These are phyloP conservation scores for Cornus controversa DNA, from an alignment of 148 eudicot genomes.

Conservation along the genomic window DNA sequence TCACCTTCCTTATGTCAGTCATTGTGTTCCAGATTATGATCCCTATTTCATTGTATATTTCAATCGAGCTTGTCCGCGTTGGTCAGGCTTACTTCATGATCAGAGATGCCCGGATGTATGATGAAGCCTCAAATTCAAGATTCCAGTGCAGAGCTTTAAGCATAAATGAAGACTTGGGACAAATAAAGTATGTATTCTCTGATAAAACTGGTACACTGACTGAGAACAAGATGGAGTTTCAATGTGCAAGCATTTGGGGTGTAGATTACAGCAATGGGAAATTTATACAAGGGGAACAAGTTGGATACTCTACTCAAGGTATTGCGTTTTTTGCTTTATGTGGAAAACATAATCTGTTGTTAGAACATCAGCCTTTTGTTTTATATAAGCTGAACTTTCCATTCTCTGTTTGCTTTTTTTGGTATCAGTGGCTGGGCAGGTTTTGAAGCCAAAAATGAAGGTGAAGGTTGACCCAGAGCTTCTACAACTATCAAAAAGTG, in stretches of 20 bases:
- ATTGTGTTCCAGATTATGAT: slow-evolving; percentile 97
- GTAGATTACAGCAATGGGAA: slow-evolving; percentile 58
- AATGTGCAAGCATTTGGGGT: slow-evolving; percentile 89
- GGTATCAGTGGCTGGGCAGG: slow-evolving; percentile 56
- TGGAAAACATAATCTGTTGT: background rate
- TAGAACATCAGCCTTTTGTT: slow-evolving; percentile 1
- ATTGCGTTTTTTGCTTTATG: background rate
- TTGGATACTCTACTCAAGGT: slow-evolving; percentile 60
- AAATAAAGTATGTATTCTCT: slow-evolving; percentile 91
- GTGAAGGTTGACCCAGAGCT: slow-evolving; percentile 83
- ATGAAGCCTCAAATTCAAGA: slow-evolving; percentile 65
- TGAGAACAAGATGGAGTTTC: slow-evolving; percentile 99
- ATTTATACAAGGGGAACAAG: slow-evolving; percentile 40
- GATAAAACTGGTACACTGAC: slow-evolving; percentile 98
- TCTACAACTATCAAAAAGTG: slow-evolving; percentile 38
- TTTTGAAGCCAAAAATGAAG: slow-evolving; percentile 81
- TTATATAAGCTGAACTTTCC: slow-evolving; percentile 13
- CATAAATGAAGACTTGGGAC: slow-evolving; percentile 96
- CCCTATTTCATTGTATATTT: slow-evolving; percentile 93
- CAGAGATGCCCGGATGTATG: slow-evolving; percentile 64
- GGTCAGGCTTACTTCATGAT: slow-evolving; percentile 99
- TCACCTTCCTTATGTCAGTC: slow-evolving; percentile 92
- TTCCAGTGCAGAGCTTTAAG: slow-evolving; percentile 96
- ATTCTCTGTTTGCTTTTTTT: slow-evolving; percentile 15
- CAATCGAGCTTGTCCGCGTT: slow-evolving; percentile 98